Evolutionary conservation across 1,284 basidiomycete genomes (phyloP), one percentile per base, ranked within the genome.

Genomic region (Cutaneotrichosporon spelunceum): DNA sequence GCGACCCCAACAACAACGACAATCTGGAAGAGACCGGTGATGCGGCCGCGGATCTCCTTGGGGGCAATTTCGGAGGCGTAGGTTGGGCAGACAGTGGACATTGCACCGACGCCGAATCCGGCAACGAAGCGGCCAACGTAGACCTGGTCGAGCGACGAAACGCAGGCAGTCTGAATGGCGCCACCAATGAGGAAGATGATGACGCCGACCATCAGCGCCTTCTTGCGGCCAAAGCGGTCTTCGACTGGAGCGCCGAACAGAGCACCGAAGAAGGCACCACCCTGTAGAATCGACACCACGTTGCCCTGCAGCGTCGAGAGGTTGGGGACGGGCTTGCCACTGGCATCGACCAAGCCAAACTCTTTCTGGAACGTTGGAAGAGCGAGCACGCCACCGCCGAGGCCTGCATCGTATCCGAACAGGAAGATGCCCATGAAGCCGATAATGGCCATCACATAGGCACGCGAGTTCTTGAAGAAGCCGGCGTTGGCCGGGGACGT

Each of bases 11-110:
- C 69, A 54, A 77, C 74, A 53, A 90, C 88, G 83, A 90, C 87
- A 75, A 92, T 86, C 72, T 93, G 90, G 83, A 91, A 90, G 29
- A 89, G 71, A 47, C 88, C 87, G 5, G 84, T 84, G 63, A 85
- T 84, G 85, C 82, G 57, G 73, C 81, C 72, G 85, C 85, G 81
- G 54, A 86, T 87, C 30, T 87, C 82, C 72, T 89, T 90, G 6
- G 89, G 89, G 0, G 85, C 83, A 72, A 88, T 90, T 74, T 91
- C 89, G 1, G 87, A 87, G 2, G 90, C 88, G 69, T 85, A 91
- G 0, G 88, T 85, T 10, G 89, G 89, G 10, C 85, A 83, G 6
- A 86, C 76, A 4, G 82, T 82, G 1, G 82, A 82, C 53, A 84
- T 82, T 48, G 71, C 42, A 62, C 71, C 88, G 56, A 90, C 85